A percentile compares a stretch with the other conserved stretches of the same genome.
These are phyloP conservation scores for Avena insularis DNA, from an alignment of 176 grass and related monocot species.

Conservation along the genomic window DNA sequence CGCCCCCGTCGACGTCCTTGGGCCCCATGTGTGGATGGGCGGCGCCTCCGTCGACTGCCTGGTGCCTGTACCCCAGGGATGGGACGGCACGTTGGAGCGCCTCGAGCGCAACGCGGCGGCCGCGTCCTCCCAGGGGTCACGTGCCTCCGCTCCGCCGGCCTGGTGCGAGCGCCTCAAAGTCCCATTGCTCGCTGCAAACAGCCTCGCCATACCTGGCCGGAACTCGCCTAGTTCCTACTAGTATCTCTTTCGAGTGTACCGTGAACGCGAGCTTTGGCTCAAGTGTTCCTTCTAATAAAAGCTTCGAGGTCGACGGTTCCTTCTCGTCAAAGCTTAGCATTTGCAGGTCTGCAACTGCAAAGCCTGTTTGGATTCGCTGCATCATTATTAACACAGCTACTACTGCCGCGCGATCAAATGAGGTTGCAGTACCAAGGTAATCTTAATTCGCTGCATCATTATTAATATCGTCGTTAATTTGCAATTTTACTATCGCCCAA, in stretches of 20 bases:
- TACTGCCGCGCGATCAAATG: neutral
- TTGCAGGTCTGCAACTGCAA: neutral
- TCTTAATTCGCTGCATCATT: too few relatives aligned
- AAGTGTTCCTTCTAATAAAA: neutral
- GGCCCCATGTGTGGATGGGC: neutral
- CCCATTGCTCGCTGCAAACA: neutral
- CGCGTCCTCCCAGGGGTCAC: neutral
- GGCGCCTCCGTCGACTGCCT: neutral
- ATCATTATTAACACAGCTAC: neutral
- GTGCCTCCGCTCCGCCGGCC: neutral
- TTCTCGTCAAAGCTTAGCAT: neutral
- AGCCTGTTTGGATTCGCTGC: neutral
- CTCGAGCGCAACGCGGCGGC: neutral
- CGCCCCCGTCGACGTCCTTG: neutral
- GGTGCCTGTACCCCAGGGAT: neutral
- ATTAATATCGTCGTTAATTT: too few relatives aligned
- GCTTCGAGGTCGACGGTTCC: neutral
- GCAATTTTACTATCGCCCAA: too few relatives aligned
- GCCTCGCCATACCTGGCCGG: neutral
- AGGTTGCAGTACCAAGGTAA: too few relatives aligned
- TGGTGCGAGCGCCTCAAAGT: neutral
- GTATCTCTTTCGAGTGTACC: neutral
- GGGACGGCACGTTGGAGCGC: neutral
- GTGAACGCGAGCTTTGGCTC: neutral
- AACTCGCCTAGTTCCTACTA: neutral